Conservation (phyloP, 352 stramenopile genomes). For the Pelagophyceae sp. region DNA sequence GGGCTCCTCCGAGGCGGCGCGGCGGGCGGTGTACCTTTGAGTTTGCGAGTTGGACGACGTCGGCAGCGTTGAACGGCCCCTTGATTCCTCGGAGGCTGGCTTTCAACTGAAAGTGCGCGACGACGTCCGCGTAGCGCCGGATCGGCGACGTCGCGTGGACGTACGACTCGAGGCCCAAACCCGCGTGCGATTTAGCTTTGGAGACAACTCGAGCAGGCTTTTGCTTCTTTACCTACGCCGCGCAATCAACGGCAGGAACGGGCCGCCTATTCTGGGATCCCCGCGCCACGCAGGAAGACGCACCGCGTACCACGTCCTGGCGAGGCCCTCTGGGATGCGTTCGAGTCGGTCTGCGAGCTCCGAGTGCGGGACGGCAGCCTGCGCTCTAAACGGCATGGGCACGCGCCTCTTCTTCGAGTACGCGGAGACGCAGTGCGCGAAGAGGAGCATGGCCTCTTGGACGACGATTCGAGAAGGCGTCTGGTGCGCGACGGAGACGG, state of each 20-base stretch:
- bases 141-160: slow-evolving; percentile 38
- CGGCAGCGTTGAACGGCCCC: neutral
- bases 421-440: slow-evolving; percentile 16
- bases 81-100: slow-evolving; percentile 12
- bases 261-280: too few relatives aligned
- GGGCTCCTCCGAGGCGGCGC: neutral
- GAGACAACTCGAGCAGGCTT: neutral
- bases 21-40: neutral
- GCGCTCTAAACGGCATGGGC: slow-evolving; percentile 23
- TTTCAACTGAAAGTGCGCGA: slow-evolving; percentile 33
- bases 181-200: slow-evolving; percentile 25
- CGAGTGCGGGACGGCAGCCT: slow-evolving; percentile 20
- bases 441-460: neutral
- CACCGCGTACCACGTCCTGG: too few relatives aligned
- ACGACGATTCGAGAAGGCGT: neutral
- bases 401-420: slow-evolving; percentile 19
- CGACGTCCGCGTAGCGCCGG: slow-evolving; percentile 36
- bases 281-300: too few relatives aligned
- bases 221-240: too few relatives aligned
- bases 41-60: neutral
- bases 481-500: neutral
- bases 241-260: too few relatives aligned
- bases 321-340: too few relatives aligned
- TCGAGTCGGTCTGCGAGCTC: too few relatives aligned
- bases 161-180: slow-evolving; percentile 35